Evolutionary conservation across 495 filamentous ascomycete genomes (phyloP).

Genomic region (Xylaria venustula): DNA sequence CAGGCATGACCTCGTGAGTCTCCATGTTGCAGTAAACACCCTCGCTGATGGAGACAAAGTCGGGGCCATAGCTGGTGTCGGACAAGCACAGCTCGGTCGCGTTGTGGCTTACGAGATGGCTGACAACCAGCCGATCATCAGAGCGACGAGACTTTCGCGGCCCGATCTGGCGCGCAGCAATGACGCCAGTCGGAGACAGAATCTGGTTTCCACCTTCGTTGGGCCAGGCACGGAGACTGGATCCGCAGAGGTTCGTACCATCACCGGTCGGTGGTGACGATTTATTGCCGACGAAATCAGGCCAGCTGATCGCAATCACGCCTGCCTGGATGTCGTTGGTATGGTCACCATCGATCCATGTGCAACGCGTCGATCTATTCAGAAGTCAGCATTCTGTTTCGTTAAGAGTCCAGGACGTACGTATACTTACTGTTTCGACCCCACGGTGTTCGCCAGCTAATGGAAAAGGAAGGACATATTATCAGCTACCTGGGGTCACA

Average conservation of each 20-base stretch:
- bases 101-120: neutral
- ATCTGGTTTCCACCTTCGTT: neutral
- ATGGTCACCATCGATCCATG: neutral
- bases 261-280: neutral
- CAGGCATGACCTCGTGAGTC: neutral
- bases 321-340: neutral
- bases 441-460: too few species aligned
- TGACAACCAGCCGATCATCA: constrained; percentile 4
- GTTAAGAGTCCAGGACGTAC: too few species aligned
- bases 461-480: too few species aligned
- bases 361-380: neutral
- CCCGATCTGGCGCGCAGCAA: neutral
- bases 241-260: neutral
- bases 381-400: too few species aligned
- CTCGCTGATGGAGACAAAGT: constrained; percentile 13
- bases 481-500: too few species aligned
- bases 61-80: constrained; percentile 9
- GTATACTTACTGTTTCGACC: too few species aligned
- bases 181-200: neutral
- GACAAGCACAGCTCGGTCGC: constrained; percentile 4
- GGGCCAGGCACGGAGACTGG: neutral
- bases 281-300: neutral
- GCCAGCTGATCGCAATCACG: neutral
- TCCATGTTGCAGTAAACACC: constrained; percentile 16
- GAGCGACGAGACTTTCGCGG: neutral